These are phyloP conservation scores for Populus ilicifolia DNA, from an alignment of 345 rosid species.

Conservation along the genomic window DNA sequence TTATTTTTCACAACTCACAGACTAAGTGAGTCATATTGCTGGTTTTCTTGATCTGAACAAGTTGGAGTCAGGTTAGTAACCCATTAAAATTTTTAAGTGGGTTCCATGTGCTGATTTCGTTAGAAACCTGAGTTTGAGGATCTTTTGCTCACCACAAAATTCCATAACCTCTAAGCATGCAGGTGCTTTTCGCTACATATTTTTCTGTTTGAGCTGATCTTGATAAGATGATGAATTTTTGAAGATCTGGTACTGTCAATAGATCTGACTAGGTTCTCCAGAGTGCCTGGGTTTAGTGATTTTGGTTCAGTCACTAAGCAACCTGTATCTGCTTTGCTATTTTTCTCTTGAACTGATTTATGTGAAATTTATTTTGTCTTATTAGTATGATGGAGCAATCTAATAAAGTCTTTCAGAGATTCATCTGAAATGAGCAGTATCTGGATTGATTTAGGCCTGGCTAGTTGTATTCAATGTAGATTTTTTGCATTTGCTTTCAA, in stretches of 20 bases:
- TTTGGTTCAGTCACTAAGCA: not conserved
- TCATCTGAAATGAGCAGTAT: not conserved
- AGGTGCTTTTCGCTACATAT: not conserved
- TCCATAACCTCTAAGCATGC: not conserved
- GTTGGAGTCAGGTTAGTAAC: slow-evolving; percentile 32
- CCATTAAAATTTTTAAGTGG: slow-evolving; percentile 23
- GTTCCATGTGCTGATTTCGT: not conserved
- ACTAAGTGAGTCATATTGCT: slow-evolving; percentile 31
- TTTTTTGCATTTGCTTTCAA: not conserved
- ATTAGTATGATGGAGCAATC: not conserved
- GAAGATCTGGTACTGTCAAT: not conserved
- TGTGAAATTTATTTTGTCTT: not conserved
- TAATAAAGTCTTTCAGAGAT: not conserved
- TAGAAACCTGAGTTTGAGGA: not conserved
- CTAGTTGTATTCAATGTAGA: not conserved
- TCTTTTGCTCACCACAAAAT: not conserved
- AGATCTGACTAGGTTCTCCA: not conserved
- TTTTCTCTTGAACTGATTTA: not conserved
- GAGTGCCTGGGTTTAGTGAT: not conserved
- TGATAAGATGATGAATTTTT: not conserved
- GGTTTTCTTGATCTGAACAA: slow-evolving; percentile 36
- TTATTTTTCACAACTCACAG: slow-evolving; percentile 23
- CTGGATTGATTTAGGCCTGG: not conserved
- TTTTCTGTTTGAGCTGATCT: not conserved
- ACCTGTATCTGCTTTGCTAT: not conserved